Base-by-base conservation (phyloP, 768 basidiomycete genomes). In the Dentipellis sp. region DNA sequence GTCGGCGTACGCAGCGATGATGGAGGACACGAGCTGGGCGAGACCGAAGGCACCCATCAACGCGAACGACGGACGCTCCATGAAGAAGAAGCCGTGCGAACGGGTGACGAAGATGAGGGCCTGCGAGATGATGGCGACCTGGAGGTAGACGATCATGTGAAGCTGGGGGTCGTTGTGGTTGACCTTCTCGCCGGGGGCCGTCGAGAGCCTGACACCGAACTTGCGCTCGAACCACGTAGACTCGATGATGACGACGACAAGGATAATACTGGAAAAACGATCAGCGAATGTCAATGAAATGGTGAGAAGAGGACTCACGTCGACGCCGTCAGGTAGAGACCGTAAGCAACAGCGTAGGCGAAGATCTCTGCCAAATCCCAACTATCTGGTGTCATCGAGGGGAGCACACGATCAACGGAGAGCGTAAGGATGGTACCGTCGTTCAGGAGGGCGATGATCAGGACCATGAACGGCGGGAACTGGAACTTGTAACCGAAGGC, bases 371-470 rank as follows among this genome's bases (percentile, higher is more conserved):
- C 80, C 65, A 97, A 72, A 69, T 98, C 93, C 95, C 95, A 98
- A 64, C 85, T 84, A 70, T 98, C 94, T 3, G 95, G 95, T 12
- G 88, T 87, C 73, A 77, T 84, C 38, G 91, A 94, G 19, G 95
- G 95, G 63, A 98, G 72, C 55, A 97, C 95, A 68, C 95, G 91
- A 71, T 98, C 95, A 45, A 95, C 87, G 5, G 89, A 91, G 56
- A 97, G 79, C 7, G 95, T 98, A 94, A 98, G 97, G 80, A 98
- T 97, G 60, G 95, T 97, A 68, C 95, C 95, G 68, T 98, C 95
- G 72, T 98, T 98, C 64, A 97, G 76, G 38, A 97, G 80, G 57
- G 95, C 95, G 62, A 98, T 94, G 71, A 97, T 91, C 70, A 98
- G 88, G 63, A 98, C 84, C 95, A 97, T 98, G 83, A 98, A 98